Percentiles rank a stretch among this genome's conserved stretches.
Evolutionary conservation across 108 stramenopile genomes (phyloP).

Genomic region (Nitzschia sp.): DNA sequence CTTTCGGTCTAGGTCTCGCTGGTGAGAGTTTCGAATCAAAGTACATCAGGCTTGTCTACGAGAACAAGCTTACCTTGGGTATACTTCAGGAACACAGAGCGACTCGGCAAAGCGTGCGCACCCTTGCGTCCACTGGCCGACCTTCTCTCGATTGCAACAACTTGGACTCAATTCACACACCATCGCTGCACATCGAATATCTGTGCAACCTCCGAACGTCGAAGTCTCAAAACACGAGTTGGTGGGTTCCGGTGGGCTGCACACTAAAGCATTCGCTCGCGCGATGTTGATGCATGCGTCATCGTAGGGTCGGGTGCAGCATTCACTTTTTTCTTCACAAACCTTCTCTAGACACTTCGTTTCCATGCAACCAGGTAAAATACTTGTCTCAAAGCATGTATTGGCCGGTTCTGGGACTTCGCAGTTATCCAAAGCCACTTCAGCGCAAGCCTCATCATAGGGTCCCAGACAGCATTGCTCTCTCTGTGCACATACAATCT

Average conservation of each 20-base stretch:
- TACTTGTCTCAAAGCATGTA: neutral
- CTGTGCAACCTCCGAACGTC: neutral
- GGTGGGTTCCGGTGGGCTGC: neutral
- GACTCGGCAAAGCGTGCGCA: slow-evolving; percentile 5
- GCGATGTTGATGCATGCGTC: slow-evolving; percentile 1
- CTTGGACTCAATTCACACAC: neutral
- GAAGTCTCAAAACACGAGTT: slow-evolving; percentile 7
- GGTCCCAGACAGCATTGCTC: neutral
- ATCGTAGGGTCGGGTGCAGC: slow-evolving; percentile 12
- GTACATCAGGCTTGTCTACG: too few species aligned
- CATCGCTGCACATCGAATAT: slow-evolving; percentile 2
- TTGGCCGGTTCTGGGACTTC: neutral
- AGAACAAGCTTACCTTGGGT: too few species aligned
- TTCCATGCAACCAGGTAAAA: slow-evolving; percentile 11
- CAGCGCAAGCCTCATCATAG: neutral
- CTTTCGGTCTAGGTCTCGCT: neutral
- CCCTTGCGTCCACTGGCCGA: neutral
- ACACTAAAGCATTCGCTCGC: neutral
- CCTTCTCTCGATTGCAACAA: neutral
- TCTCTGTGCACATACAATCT: neutral
- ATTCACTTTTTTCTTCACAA: slow-evolving; percentile 3
- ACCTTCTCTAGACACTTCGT: neutral
- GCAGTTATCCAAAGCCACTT: neutral
- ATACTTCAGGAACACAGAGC: neutral
- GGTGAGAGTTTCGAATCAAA: too few species aligned